Percentiles rank a stretch among this genome's conserved stretches.
Conservation (phyloP, 2,329 filamentous ascomycete genomes). For the Cladophialophora psammophila region DNA sequence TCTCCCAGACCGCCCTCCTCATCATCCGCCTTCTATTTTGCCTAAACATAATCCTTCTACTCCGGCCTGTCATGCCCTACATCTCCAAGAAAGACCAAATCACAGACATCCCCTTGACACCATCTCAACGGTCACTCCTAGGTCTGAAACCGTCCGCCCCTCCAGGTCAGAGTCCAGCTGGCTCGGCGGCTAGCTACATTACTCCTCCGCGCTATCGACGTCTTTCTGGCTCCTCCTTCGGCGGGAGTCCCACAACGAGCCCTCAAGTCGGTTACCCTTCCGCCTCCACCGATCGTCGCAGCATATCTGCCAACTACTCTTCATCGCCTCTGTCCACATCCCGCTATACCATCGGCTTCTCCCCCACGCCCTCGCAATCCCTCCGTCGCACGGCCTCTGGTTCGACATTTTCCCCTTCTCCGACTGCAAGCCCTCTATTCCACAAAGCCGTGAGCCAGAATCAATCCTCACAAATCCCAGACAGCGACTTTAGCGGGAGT, state of each 20-base stretch:
- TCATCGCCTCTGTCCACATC: slow-evolving; percentile 37
- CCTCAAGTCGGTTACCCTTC: slow-evolving; percentile 13
- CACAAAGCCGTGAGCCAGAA: slow-evolving; percentile 68
- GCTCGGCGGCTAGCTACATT: slow-evolving; percentile 56
- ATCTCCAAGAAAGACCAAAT: slow-evolving; percentile 77
- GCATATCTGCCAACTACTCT: slow-evolving; percentile 41
- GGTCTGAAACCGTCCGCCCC: slow-evolving; percentile 76
- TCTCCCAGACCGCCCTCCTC: slow-evolving; percentile 57
- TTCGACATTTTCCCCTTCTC: slow-evolving; percentile 62
- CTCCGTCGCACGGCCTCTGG: slow-evolving; percentile 49
- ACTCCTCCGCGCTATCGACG: slow-evolving; percentile 86
- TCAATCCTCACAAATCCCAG: slow-evolving; percentile 23
- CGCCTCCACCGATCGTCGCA: slow-evolving; percentile 58
- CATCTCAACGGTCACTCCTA: slow-evolving; percentile 83
- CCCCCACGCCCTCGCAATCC: slow-evolving; percentile 50
- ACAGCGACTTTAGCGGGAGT: slow-evolving; percentile 32
- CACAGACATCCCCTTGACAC: slow-evolving; percentile 87
- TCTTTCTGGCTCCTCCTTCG: slow-evolving; percentile 60
- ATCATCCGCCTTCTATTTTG: slow-evolving; percentile 68
- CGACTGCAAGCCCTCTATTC: slow-evolving; percentile 62
- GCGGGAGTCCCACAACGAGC: slow-evolving; percentile 46
- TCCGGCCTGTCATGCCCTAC: slow-evolving; percentile 67
- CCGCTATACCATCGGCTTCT: slow-evolving; percentile 34
- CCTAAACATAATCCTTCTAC: slow-evolving; percentile 74
- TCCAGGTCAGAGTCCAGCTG: slow-evolving; percentile 66